Evolutionary conservation across 225 moss, liverwort and hornwort species (phyloP).

Genomic region (Ulota crispa): DNA sequence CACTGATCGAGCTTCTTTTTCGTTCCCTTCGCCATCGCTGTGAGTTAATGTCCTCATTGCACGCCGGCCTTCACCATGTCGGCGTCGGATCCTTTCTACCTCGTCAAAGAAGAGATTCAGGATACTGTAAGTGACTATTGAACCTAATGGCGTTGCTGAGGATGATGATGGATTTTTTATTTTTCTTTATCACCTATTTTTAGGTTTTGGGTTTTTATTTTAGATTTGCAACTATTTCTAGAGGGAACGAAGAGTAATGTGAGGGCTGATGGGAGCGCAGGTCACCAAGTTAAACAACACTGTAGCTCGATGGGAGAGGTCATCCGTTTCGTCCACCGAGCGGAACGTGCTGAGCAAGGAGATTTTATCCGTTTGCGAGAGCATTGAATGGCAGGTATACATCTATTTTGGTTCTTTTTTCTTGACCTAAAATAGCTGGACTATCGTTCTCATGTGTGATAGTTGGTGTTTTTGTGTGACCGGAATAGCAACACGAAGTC

Average conservation of each 20-base stretch:
- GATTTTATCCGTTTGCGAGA: slow-evolving; percentile 68
- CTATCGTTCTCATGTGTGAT: not conserved
- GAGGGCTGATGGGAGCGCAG: slow-evolving; percentile 27
- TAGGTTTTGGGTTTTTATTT: slow-evolving; percentile 1
- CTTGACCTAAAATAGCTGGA: not conserved
- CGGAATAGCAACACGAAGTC: slow-evolving; percentile 11
- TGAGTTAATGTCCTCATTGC: too few relatives aligned
- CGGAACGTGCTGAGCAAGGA: slow-evolving; percentile 53
- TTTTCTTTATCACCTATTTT: not conserved
- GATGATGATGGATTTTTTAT: not conserved
- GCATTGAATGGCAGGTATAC: slow-evolving; percentile 80
- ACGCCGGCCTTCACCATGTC: slow-evolving; percentile 52
- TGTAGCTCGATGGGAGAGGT: slow-evolving; percentile 59
- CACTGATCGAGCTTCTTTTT: not conserved
- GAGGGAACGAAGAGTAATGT: not conserved
- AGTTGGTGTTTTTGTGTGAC: not conserved
- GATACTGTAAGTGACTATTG: slow-evolving; percentile 52
- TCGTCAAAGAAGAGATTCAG: slow-evolving; percentile 90
- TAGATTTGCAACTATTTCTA: not conserved
- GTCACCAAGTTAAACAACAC: slow-evolving; percentile 41
- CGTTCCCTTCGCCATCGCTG: not conserved
- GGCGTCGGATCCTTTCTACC: slow-evolving; percentile 84
- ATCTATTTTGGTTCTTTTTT: not conserved
- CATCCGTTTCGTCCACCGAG: slow-evolving; percentile 57
- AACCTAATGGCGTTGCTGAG: not conserved